Conservation (phyloP, 352 stramenopile species). For the Phytophthora rubi region DNA sequence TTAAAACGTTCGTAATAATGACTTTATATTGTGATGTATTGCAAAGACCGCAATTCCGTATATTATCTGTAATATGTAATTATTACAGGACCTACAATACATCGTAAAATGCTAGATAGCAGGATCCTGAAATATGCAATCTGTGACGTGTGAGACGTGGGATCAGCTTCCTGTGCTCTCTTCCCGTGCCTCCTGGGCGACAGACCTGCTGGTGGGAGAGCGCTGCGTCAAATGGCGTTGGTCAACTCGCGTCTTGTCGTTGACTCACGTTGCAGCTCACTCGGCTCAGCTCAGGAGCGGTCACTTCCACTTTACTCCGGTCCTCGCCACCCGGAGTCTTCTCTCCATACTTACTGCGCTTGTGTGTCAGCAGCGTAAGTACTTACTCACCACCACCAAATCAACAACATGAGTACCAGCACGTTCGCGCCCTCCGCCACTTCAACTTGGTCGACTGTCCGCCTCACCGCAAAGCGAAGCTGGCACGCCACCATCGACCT, state of each 20-base stretch:
- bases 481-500: conserved; percentile 57
- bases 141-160: conserved; percentile 32
- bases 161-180: conserved; percentile 22
- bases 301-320: conserved; percentile 43
- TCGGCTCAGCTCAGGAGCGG: neutral
- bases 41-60: no score
- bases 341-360: conserved; percentile 32
- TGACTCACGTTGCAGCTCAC: conserved; percentile 7
- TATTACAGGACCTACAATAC: conserved; percentile 2
- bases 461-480: conserved; percentile 28
- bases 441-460: conserved; percentile 11
- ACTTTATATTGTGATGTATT: neutral
- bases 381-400: conserved; percentile 24
- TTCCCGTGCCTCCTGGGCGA: conserved; percentile 30
- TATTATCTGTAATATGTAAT: no score
- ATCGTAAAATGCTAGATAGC: neutral
- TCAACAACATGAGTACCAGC: conserved; percentile 26
- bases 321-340: conserved; percentile 30
- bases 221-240: conserved; percentile 21
- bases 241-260: conserved; percentile 26
- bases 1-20: neutral
- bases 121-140: conserved; percentile 22
- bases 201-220: conserved; percentile 40
- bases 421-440: conserved; percentile 10
- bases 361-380: conserved; percentile 16